Evolutionary conservation across 2,329 filamentous ascomycete genomes (phyloP).

Genomic region (Hypoxylon sp.): DNA sequence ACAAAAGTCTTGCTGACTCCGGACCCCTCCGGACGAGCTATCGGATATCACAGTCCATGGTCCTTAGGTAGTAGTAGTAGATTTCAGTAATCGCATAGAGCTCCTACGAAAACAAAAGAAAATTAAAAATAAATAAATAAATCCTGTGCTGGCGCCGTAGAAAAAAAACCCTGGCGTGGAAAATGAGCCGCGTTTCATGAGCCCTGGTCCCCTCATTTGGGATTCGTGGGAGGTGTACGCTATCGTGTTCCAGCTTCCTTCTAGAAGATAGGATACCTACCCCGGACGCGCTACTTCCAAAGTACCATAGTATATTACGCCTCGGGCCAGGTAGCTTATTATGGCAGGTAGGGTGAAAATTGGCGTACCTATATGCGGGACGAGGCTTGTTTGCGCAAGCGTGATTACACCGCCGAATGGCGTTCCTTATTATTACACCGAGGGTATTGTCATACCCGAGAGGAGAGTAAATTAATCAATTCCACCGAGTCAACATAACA

Average conservation of each 20-base stretch:
- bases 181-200: slow-evolving; percentile 1
- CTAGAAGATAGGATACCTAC: not conserved
- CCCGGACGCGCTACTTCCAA: not conserved
- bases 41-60: not conserved
- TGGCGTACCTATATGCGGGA: slow-evolving; percentile 10
- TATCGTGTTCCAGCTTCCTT: not conserved
- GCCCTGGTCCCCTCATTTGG: not conserved
- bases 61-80: not conserved
- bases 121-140: too few relatives aligned
- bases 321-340: slow-evolving; percentile 22
- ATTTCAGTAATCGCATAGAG: not conserved
- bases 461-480: not conserved
- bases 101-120: not conserved
- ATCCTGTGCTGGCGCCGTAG: not conserved
- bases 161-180: not conserved
- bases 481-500: not conserved
- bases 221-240: not conserved
- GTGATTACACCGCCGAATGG: slow-evolving; percentile 12
- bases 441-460: slow-evolving; percentile 6
- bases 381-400: slow-evolving; percentile 11
- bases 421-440: slow-evolving; percentile 10
- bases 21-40: slow-evolving; percentile 5
- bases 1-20: not conserved
- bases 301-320: slow-evolving; percentile 2
- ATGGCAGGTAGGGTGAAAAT: slow-evolving; percentile 22